Conservation (phyloP, 208 protist genomes). For the Trypanosoma mega region DNA sequence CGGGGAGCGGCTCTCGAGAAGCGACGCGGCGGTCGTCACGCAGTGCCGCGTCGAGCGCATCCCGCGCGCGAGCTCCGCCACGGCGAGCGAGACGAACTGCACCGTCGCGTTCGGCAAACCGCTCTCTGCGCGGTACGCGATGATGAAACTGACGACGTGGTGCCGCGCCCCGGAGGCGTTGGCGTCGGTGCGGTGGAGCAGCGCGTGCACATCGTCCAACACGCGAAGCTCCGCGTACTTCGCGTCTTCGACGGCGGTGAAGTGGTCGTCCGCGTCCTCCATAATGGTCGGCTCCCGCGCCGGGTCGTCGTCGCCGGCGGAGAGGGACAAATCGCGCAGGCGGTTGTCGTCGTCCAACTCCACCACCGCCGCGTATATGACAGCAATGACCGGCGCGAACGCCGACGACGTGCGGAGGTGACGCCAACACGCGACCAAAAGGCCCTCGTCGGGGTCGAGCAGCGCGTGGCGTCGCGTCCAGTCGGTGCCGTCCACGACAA, state of each 20-base stretch:
- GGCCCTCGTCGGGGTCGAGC: constrained; percentile 42
- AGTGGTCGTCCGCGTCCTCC: constrained; percentile 61
- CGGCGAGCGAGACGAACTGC: constrained; percentile 72
- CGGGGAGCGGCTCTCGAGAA: constrained; percentile 58
- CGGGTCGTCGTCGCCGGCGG: background rate
- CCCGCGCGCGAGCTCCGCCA: constrained; percentile 47
- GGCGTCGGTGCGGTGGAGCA: constrained; percentile 23
- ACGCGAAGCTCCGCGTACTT: constrained; percentile 39
- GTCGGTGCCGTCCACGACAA: constrained; percentile 57
- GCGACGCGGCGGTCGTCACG: constrained; percentile 48
- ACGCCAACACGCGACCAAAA: constrained; percentile 33
- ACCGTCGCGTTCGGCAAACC: constrained; percentile 62
- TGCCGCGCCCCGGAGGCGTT: constrained; percentile 19
- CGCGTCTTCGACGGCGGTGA: constrained; percentile 67
- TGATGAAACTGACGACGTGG: constrained; percentile 65
- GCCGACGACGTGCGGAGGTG: background rate
- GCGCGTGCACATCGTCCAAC: background rate
- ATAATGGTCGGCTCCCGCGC: constrained; percentile 47
- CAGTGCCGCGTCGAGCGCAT: constrained; percentile 74
- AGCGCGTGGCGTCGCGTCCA: constrained; percentile 33
- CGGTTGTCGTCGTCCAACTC: constrained; percentile 57
- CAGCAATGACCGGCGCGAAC: constrained; percentile 27
- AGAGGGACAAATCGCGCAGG: constrained; percentile 36
- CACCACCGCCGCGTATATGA: constrained; percentile 50
- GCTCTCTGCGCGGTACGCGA: constrained; percentile 31